These are phyloP conservation scores for Rhodotorula sp. DNA, from an alignment of 1,284 basidiomycete genomes.

Conservation along the genomic window DNA sequence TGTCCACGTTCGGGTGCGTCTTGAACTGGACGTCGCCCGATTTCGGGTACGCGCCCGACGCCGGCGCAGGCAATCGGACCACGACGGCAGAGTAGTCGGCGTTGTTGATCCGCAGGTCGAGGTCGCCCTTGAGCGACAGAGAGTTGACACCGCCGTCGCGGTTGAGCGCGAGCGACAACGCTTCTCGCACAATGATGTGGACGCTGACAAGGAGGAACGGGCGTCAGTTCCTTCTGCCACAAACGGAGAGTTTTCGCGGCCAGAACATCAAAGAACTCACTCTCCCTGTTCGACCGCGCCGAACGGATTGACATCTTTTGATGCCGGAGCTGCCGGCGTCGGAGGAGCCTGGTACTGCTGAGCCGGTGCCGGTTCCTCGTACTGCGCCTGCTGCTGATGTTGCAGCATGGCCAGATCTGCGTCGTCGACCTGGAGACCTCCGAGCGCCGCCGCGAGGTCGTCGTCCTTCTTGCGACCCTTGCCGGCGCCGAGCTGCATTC, in stretches of 20 bases:
- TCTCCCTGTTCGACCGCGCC: conserved; percentile 75
- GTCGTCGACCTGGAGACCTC: conserved; percentile 54
- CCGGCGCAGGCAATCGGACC: conserved; percentile 61
- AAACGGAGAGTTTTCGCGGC: background rate
- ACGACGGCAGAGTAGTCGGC: conserved; percentile 71
- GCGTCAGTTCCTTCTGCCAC: background rate
- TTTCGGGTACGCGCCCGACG: conserved; percentile 60
- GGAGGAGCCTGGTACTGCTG: conserved; percentile 43
- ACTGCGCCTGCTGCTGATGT: conserved; percentile 27
- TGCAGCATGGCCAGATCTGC: conserved; percentile 51
- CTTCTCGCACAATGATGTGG: conserved; percentile 81
- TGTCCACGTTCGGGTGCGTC: conserved; percentile 92
- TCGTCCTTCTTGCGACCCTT: conserved; percentile 71
- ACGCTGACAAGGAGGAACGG: conserved; percentile 57
- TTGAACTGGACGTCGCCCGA: conserved; percentile 82
- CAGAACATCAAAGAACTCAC: conserved; percentile 52
- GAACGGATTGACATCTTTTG: conserved; percentile 42
- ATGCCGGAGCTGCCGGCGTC: conserved; percentile 26
- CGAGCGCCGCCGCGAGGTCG: conserved; percentile 81
- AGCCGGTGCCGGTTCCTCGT: conserved; percentile 45
- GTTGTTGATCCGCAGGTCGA: conserved; percentile 84
- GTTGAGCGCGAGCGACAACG: conserved; percentile 71
- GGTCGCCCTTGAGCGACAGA: conserved; percentile 88
- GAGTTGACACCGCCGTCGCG: conserved; percentile 87
- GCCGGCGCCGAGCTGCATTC: conserved; percentile 87